Percentiles rank a stretch among this genome's conserved stretches.
Evolutionary conservation across 2,329 filamentous ascomycete species (phyloP).

Genomic region (Aurifilum marmelostoma): DNA sequence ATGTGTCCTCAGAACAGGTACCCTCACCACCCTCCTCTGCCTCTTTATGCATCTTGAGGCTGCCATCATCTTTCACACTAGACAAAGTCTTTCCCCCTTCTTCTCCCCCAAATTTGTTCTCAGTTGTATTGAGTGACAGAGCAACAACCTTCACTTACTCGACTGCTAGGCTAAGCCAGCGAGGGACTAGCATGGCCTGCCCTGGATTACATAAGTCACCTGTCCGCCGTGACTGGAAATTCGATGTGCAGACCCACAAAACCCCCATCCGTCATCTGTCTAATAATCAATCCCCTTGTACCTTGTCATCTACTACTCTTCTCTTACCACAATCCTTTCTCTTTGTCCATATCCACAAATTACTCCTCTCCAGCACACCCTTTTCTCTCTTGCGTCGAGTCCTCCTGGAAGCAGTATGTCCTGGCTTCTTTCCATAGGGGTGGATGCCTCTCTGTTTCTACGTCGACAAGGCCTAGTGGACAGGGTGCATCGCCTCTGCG

Average conservation of each 20-base stretch:
- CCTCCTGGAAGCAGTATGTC: background rate
- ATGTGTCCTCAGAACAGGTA: background rate
- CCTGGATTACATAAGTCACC: slow-evolving; percentile 5
- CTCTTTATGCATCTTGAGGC: background rate
- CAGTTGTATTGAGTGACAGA: background rate
- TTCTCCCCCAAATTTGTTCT: background rate
- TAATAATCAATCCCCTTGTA: slow-evolving; percentile 15
- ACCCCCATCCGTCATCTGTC: slow-evolving; percentile 12
- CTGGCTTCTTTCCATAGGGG: background rate
- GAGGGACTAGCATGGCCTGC: background rate
- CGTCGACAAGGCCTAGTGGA: background rate
- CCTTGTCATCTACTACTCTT: slow-evolving; percentile 8
- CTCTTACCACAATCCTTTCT: background rate
- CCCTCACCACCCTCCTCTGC: background rate
- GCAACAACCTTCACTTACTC: background rate
- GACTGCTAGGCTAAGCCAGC: background rate
- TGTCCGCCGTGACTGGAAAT: background rate
- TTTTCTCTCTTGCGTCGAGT: background rate
- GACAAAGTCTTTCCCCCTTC: background rate
- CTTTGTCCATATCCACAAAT: slow-evolving; percentile 16
- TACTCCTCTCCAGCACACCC: background rate
- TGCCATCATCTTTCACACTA: background rate
- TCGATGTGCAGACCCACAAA: slow-evolving; percentile 11
- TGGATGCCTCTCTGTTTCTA: background rate
- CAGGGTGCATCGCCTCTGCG: background rate